Evolutionary conservation across 257 asterid species (phyloP), one percentile per base, ranked within the genome.

Genomic region (Solanum sitiens): DNA sequence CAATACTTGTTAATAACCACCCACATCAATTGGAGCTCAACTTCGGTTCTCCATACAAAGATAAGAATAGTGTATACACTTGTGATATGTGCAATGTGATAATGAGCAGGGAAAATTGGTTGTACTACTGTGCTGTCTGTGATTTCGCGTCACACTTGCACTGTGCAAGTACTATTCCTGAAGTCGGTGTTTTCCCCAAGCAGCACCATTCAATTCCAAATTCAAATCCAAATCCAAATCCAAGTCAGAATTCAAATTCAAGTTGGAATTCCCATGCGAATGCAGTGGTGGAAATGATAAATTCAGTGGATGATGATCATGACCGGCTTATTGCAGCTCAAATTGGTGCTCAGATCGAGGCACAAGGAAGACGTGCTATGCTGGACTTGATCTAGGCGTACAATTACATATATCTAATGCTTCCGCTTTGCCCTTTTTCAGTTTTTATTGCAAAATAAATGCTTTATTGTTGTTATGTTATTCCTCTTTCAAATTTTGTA

Each of bases 61-160:
- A 76, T 18, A 25, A 50, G 4, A 56, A 84, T 44, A 21, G 35
- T 1, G 25, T 8, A 11, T 87, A 35, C 21, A 5, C 0, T 18
- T 91, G 93, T 30, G 86, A 88, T 37, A 14, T 87, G 3, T 91
- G 92, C 39, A 8, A 20, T 21, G 75, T 68, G 6, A 39, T 3
- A 3, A 84, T 86, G 87, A 63, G 77, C 21, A 39, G 5, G 8
- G 67, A 32, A 7, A 68, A 47, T 18, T 90, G 93, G 93, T 7
- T 77, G 61, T 90, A 90, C 42, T 83, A 76, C 11, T 90, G 92
- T 33, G 73, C 10, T 21, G 87, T 15, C 3, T 91, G 93, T 65
- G 90, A 89, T 80, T 87, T 86, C 71, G 89, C 53, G 75, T 84
- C 83, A 15, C 92, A 90, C 83, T 45, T 91, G 35, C 40, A 70